Evolutionary conservation across 2,329 filamentous ascomycete species (phyloP).

Genomic region (Trichoderma koningiopsis): DNA sequence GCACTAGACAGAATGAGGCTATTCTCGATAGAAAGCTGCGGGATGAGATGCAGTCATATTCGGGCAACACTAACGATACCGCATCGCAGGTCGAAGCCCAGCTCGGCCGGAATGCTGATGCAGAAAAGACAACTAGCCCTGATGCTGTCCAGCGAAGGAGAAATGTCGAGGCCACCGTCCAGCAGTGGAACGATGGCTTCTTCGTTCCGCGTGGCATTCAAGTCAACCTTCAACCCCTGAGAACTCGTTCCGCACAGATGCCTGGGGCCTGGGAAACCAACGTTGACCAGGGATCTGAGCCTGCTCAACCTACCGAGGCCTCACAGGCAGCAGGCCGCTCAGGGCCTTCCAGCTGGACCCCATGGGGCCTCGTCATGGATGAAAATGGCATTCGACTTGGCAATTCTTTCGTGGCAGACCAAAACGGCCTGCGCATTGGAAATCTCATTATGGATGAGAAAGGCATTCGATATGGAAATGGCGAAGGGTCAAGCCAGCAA

Average conservation of each 20-base stretch:
- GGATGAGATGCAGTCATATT: constrained; percentile 42
- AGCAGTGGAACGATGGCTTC: constrained; percentile 61
- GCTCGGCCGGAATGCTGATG: constrained; percentile 40
- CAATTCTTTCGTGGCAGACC: constrained; percentile 47
- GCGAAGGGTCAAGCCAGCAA: neutral
- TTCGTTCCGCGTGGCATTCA: constrained; percentile 54
- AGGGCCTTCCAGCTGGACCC: constrained; percentile 12
- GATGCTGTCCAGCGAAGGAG: constrained; percentile 31
- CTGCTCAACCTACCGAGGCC: neutral
- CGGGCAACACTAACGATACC: constrained; percentile 35
- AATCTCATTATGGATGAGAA: constrained; percentile 46
- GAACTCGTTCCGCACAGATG: constrained; percentile 30
- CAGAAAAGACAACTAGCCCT: constrained; percentile 22
- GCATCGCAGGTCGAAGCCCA: constrained; percentile 45
- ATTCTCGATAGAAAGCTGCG: constrained; percentile 53
- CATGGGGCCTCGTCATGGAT: constrained; percentile 44
- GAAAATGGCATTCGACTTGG: constrained; percentile 49
- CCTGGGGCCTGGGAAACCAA: constrained; percentile 33
- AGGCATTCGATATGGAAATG: constrained; percentile 38
- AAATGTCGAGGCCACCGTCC: constrained; percentile 45
- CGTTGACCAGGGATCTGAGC: constrained; percentile 8
- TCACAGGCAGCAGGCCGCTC: neutral
- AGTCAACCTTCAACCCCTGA: constrained; percentile 40
- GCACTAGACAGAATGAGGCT: constrained; percentile 47
- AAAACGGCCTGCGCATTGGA: constrained; percentile 50